phyloP scores from a whole-genome alignment of 768 basidiomycete species.

The Lanmaoa rubissima region DNA sequence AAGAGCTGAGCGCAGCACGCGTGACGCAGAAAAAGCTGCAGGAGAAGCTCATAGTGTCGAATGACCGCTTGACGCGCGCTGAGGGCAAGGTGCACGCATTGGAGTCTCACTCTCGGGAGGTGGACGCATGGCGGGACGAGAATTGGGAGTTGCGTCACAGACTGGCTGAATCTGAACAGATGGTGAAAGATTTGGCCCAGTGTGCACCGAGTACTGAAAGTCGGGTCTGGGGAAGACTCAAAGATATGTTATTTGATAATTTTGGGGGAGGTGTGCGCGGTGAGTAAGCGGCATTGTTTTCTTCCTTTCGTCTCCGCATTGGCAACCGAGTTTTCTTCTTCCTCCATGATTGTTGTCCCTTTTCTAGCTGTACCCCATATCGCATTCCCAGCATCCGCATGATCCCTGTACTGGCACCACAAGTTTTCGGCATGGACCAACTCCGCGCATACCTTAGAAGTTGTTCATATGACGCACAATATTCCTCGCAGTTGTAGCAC shows the following conservation, averaged over 20 bases:
- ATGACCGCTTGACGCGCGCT: slow-evolving; percentile 12
- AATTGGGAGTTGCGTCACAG: slow-evolving; percentile 24
- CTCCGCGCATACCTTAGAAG: slow-evolving; percentile 22
- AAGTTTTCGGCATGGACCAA: slow-evolving; percentile 24
- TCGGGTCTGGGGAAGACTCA: slow-evolving; percentile 29
- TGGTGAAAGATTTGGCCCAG: slow-evolving; percentile 15
- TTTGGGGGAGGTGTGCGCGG: slow-evolving; percentile 17
- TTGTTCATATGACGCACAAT: slow-evolving; percentile 15
- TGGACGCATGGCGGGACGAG: slow-evolving; percentile 21
- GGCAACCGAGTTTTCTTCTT: slow-evolving; percentile 1
- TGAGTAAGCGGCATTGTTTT: slow-evolving; percentile 15
- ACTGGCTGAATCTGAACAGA: slow-evolving; percentile 23
- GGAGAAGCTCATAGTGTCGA: slow-evolving; percentile 18
- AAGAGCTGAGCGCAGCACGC: slow-evolving; percentile 20
- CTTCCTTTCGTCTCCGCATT: slow-evolving; percentile 2
- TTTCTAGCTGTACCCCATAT: slow-evolving; percentile 16
- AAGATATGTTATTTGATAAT: slow-evolving; percentile 30
- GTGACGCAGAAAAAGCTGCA: slow-evolving; percentile 15
- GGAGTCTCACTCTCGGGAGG: slow-evolving; percentile 23
- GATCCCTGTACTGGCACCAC: slow-evolving; percentile 22
- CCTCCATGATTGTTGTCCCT: background rate
- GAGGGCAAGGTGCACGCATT: slow-evolving; percentile 16
- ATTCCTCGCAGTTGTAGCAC: slow-evolving; percentile 23
- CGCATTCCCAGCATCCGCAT: slow-evolving; percentile 27
- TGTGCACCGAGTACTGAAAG: slow-evolving; percentile 16